These are phyloP conservation scores for Diospyros kaki DNA, from an alignment of 148 eudicot species.

Conservation along the genomic window DNA sequence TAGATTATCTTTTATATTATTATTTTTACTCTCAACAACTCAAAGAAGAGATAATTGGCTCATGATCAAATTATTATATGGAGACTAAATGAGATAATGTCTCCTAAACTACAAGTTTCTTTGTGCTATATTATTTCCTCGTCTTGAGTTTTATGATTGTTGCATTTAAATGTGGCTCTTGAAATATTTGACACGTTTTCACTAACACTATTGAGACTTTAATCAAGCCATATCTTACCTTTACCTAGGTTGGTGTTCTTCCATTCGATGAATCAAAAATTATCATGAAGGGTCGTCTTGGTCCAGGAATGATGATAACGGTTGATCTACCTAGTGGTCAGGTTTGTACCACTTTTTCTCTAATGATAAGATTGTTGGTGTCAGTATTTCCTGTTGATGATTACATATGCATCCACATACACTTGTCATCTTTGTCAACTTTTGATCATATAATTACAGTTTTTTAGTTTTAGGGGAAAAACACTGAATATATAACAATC, in stretches of 20 bases:
- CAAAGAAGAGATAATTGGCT: too few relatives aligned
- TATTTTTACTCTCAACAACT: too few relatives aligned
- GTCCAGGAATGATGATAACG: conserved; percentile 99
- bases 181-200: background rate
- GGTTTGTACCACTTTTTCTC: conserved; percentile 42
- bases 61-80: too few relatives aligned
- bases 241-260: conserved; percentile 86
- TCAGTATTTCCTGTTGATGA: background rate
- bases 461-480: too few relatives aligned
- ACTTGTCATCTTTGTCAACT: too few relatives aligned
- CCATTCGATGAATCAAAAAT: conserved; percentile 97
- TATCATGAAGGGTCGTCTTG: conserved; percentile 94
- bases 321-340: conserved; percentile 88
- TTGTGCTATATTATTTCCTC: background rate
- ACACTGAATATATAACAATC: too few relatives aligned
- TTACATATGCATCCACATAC: background rate
- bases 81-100: too few relatives aligned
- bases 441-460: too few relatives aligned
- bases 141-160: background rate
- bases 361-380: conserved; percentile 7
- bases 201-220: conserved; percentile 19
- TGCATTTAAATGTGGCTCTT: background rate
- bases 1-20: too few relatives aligned
- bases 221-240: conserved; percentile 27
- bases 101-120: too few relatives aligned